A percentile compares a stretch with the other conserved stretches of the same genome.
Conservation (phyloP, 176 grass and related monocot species). For the Triticum dicoccoides region DNA sequence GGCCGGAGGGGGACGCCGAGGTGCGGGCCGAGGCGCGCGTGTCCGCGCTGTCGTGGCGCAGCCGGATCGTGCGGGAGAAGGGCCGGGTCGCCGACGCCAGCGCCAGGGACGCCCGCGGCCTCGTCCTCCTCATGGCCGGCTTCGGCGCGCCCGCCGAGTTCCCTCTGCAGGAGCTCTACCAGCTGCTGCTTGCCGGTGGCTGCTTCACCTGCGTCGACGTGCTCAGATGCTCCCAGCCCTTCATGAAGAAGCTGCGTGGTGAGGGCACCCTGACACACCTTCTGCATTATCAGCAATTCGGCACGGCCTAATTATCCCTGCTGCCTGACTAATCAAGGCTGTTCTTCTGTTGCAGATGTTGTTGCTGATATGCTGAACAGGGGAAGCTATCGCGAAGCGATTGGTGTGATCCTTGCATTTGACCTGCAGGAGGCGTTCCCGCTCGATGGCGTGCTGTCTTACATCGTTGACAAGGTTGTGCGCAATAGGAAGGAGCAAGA, state of each 20-base stretch:
- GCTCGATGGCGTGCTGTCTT: constrained; percentile 13
- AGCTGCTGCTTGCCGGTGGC: constrained; percentile 24
- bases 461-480: constrained; percentile 44
- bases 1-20: background rate
- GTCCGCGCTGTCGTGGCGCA: constrained; percentile 46
- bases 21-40: constrained; percentile 31
- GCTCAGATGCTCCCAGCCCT: constrained; percentile 43
- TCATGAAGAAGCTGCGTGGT: constrained; percentile 46
- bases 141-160: constrained; percentile 52
- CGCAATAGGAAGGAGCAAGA: background rate
- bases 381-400: constrained; percentile 42
- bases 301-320: background rate
- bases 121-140: constrained; percentile 42
- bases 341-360: constrained; percentile 39
- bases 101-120: constrained; percentile 47
- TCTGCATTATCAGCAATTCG: background rate
- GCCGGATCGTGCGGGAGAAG: constrained; percentile 33
- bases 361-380: constrained; percentile 46
- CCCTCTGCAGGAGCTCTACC: constrained; percentile 34
- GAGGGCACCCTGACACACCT: background rate
- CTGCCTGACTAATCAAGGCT: background rate
- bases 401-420: constrained; percentile 47
- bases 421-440: constrained; percentile 49
- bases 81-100: constrained; percentile 25
- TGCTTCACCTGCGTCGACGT: constrained; percentile 32